Evolutionary conservation across 176 grass and related monocot species (phyloP).

Genomic region (Bonia amplexicaulis): DNA sequence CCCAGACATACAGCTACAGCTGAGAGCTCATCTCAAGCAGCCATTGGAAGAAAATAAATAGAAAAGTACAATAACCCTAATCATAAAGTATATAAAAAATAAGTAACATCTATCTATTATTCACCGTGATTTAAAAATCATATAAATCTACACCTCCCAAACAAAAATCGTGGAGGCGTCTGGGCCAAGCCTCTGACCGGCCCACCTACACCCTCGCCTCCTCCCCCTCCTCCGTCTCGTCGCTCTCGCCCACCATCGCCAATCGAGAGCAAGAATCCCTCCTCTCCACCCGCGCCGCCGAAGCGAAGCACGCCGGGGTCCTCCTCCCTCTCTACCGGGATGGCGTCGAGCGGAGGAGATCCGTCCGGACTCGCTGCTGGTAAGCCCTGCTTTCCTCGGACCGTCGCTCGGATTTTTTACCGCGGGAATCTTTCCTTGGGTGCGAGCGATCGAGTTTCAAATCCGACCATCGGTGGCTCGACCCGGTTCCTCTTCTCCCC

Average conservation of each 20-base stretch:
- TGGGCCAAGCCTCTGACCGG: background rate
- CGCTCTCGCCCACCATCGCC: background rate
- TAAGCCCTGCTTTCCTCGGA: background rate
- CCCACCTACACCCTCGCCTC: background rate
- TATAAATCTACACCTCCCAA: no score
- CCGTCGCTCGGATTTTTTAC: background rate
- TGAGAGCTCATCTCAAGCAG: no score
- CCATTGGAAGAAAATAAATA: no score
- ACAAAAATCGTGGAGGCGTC: background rate
- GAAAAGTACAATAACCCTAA: no score
- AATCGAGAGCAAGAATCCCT: background rate
- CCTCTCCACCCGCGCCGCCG: background rate
- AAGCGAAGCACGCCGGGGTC: background rate
- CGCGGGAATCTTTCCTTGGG: background rate
- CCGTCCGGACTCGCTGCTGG: constrained; percentile 2
- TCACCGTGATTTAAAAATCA: no score
- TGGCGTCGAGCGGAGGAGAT: constrained; percentile 18
- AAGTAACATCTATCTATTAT: no score
- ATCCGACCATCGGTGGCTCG: background rate
- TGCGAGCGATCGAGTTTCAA: background rate
- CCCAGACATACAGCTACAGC: no score
- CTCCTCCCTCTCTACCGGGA: background rate
- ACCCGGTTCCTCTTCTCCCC: background rate
- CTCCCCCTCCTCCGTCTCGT: background rate
- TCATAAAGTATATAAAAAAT: no score